These are phyloP conservation scores for Stagonosporopsis rhizophila DNA, from an alignment of 2,329 filamentous ascomycete species.

Conservation along the genomic window DNA sequence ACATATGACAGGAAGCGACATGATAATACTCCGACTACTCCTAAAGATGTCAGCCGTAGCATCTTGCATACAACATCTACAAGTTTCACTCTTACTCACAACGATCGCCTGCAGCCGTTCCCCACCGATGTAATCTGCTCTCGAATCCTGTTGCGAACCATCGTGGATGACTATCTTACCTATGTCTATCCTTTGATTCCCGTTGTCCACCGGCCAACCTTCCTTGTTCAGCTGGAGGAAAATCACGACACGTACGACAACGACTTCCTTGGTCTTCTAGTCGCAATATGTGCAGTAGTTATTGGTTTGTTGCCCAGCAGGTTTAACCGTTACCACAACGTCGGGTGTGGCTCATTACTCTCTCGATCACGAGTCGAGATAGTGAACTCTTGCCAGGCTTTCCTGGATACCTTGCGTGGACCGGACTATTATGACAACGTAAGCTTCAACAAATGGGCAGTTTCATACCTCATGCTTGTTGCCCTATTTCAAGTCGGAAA, in stretches of 20 bases:
- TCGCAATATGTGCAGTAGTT: neutral
- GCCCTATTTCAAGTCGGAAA: constrained; percentile 19
- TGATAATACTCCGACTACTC: neutral
- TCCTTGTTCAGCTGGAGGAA: neutral
- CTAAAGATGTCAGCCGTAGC: neutral
- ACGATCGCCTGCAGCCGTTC: neutral
- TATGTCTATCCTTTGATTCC: neutral
- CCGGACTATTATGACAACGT: constrained; percentile 10
- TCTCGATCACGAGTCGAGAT: neutral
- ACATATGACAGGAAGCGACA: neutral
- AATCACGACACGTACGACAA: neutral
- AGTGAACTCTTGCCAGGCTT: neutral
- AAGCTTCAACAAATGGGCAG: constrained; percentile 14
- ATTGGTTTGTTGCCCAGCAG: neutral
- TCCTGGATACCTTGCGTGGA: neutral
- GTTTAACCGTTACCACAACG: neutral
- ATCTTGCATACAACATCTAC: neutral
- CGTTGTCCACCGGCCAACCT: neutral
- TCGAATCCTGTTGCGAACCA: neutral
- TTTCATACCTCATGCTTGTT: constrained; percentile 15
- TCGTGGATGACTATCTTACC: neutral
- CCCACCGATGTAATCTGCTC: neutral
- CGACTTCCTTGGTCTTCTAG: neutral
- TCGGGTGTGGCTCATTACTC: neutral
- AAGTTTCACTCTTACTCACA: no score